Evolutionary conservation across 148 eudicot species (phyloP), one percentile per base, ranked within the genome.

Genomic region (Tetragonia tetragonoides): DNA sequence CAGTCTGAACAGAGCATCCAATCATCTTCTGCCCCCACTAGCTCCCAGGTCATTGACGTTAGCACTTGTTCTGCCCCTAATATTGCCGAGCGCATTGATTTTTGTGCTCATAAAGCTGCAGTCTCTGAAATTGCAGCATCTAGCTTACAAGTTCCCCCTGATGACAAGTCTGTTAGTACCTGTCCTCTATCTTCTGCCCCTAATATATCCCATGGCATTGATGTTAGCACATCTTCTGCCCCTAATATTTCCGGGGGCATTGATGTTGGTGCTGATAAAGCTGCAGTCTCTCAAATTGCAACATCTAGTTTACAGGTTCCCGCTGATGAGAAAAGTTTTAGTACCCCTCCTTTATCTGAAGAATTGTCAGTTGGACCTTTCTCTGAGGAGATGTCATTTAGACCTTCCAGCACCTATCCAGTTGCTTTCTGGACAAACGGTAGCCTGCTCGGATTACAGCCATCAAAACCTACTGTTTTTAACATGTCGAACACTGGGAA

Each of bases 401-500:
- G 83, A 79, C 79, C 83, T 83, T 78, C 89, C 77, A 73, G 70
- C 74, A 77, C 73, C 80, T 62, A 74, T 73, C 78, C 92, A 65
- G 74, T 82, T 70, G 84, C 87, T 23, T 64, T 91, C 72, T 96
- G 99, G 99, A 93, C 97, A 70, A 96, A 96, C 75, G 98, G 97
- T 70, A 84, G 87, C 68, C 86, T 93, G 53, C 83, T 96, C 7
- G 97, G 99, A 79, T 91, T 96, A 75, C 87, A 85, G 74, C 99
- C 99, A 54, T 93, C 98, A 72, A 96, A 96, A 79, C 99, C 99
- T 79, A 88, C 90, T 23, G 99, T 88, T 86, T 86, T 77, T 64
- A 75, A 87, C 78, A 64, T 57, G 49, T 47, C 72, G 39, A 84
- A 81, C 78, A 57, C 66, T 67, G 83, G 39, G 34, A 77, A 68